phyloP scores from a whole-genome alignment of 306 rosid species.

The Crataegus laevigata region DNA sequence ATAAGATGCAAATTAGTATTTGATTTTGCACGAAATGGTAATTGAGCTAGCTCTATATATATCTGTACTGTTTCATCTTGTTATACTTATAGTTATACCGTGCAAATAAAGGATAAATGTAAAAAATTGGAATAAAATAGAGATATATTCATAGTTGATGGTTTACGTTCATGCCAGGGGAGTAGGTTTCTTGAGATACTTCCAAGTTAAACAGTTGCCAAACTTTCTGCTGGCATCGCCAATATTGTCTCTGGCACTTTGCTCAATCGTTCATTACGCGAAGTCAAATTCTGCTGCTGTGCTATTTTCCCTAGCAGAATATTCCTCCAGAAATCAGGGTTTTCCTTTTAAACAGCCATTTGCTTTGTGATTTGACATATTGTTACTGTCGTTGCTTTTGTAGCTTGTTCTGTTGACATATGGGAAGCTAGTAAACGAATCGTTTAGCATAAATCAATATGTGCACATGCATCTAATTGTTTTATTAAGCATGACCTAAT shows the following conservation, averaged over 20 bases:
- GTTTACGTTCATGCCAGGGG: conserved; percentile 54
- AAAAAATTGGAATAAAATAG: not conserved
- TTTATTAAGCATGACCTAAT: too few relatives aligned
- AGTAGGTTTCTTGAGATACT: conserved; percentile 84
- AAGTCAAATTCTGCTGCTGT: conserved; percentile 53
- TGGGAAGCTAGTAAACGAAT: not conserved
- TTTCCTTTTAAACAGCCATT: conserved; percentile 17
- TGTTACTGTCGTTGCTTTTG: not conserved
- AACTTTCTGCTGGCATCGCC: conserved; percentile 90
- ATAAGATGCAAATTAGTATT: too few relatives aligned
- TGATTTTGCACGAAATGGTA: too few relatives aligned
- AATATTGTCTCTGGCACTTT: conserved; percentile 59
- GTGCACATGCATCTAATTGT: too few relatives aligned
- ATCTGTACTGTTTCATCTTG: too few relatives aligned
- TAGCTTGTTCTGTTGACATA: not conserved
- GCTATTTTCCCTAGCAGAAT: conserved; percentile 23
- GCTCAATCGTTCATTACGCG: conserved; percentile 61
- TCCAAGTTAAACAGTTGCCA: conserved; percentile 78
- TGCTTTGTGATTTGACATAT: conserved; percentile 5
- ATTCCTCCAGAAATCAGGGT: conserved; percentile 45
- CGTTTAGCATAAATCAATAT: too few relatives aligned
- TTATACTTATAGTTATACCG: too few relatives aligned
- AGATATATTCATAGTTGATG: conserved; percentile 5
- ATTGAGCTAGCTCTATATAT: too few relatives aligned
- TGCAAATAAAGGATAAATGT: too few relatives aligned